Percentiles rank a stretch among this genome's conserved stretches.
phyloP scores from a whole-genome alignment of 148 eudicot species.

The Polygonum maritimum region DNA sequence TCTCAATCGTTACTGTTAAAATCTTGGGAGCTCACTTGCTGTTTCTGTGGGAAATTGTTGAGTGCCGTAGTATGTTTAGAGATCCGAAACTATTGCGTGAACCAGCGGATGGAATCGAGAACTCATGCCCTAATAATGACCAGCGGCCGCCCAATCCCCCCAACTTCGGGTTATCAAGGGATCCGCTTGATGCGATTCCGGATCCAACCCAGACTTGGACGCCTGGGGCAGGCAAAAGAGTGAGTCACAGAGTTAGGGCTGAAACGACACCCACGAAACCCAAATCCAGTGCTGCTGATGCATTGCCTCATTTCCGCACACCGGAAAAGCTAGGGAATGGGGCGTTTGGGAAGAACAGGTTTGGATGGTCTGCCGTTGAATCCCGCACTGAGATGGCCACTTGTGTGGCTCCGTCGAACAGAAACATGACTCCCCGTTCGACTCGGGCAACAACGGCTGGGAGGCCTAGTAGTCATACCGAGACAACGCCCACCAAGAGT shows the following conservation, averaged over 20 bases:
- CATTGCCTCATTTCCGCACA: conserved; percentile 36
- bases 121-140: conserved; percentile 43
- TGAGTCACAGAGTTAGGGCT: conserved; percentile 21
- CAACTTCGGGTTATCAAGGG: conserved; percentile 31
- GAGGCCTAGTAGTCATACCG: conserved; percentile 31
- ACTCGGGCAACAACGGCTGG: conserved; percentile 19
- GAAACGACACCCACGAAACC: conserved; percentile 65
- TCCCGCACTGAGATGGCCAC: conserved; percentile 24
- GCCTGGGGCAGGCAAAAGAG: conserved; percentile 30
- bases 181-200: conserved; percentile 45
- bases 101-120: conserved; percentile 57
- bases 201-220: conserved; percentile 30
- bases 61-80: neutral
- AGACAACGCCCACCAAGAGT: conserved; percentile 80
- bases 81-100: neutral
- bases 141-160: conserved; percentile 15
- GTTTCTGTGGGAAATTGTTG: neutral
- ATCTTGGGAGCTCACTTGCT: neutral
- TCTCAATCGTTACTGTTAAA: neutral
- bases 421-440: conserved; percentile 47
- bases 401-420: conserved; percentile 17
- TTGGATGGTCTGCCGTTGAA: conserved; percentile 45
- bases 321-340: conserved; percentile 53
- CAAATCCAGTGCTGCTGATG: conserved; percentile 27
- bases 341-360: conserved; percentile 27